Evolutionary conservation across 306 rosid genomes (phyloP), one percentile per base, ranked within the genome.

Genomic region (Quercus rubra): DNA sequence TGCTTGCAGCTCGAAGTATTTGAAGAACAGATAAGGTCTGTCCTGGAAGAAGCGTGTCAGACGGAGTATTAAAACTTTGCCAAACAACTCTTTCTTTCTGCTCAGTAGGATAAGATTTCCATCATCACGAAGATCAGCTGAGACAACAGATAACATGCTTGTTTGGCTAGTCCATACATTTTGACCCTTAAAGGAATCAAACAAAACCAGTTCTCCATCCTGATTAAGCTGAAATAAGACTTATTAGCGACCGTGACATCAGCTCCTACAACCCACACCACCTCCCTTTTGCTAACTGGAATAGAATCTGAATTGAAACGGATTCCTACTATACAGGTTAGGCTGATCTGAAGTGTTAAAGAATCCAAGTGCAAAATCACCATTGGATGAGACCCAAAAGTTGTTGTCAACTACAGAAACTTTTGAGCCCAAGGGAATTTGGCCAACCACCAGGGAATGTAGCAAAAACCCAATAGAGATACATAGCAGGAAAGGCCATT

Each of bases 31-130:
- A 74, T 63, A 93, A 88, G 71, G 78, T 84, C 87, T 93, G 98
- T 75, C 93, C 92, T 4, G 98, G 97, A 78, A 93, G 89, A 67
- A 93, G 97, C 18, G 91, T 88, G 84, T 93, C 94, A 46, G 90
- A 84, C 21, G 98, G 98, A 74, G 68, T 72, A 77, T 79, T 82
- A 70, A 93, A 93, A 86, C 97, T 93, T 77, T 93, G 92, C 98
- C 97, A 93, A 41, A 86, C 77, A 49, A 86, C 58, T 80, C 80
- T 71, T 84, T 77, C 73, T 78, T 69, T 68, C 31, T 56, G 79
- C 81, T 93, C 51, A 89, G 41, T 19, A 93, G 84, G 78, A 89
- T 88, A 87, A 93, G 94, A 82, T 93, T 93, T 62, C 98, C 98
- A 82, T 78, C 81, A 55, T 88, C 92, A 70, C 6, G 68, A 84